Base-by-base conservation (phyloP, 1,139 yeast species). In the Saccharomyces uvarum region DNA sequence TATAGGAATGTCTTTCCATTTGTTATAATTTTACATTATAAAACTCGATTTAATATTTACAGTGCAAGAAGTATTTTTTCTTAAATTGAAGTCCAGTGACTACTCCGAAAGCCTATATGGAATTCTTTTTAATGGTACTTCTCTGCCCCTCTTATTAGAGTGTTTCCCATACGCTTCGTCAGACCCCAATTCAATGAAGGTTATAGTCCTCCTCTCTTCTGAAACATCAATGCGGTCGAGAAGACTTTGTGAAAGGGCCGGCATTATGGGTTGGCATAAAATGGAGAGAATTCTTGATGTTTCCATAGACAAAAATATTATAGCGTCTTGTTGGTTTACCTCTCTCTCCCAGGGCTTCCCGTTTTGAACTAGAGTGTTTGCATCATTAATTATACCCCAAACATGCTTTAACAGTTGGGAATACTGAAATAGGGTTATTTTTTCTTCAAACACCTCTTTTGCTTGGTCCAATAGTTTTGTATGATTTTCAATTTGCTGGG, bases 231-330 rank as follows among this genome's bases (percentile, higher is more conserved):
- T 69, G 54, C 90, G 74, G 63, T 86, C 85, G 47, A 93, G 73
- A n/a, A 89, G 72, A 29, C 72, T 70, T 0, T 63, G 59, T 0
- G 96, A 71, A 51, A 88, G 73, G 2, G 73, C 71, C 0, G 98
- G 98, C 50, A 88, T 81, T 28, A 91, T 75, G 1, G 97, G 89
- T 56, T 78, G 81, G 28, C 87, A 75, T 44, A 88, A 67, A 11
- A 93, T 81, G 0, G 93, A 77, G 14, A 81, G 67, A 0, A 88
- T 78, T 57, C 99, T 77, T 14, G 84, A 77, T 0, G 83, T 77
- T 63, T 93, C 98, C 11, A 88, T 79, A 0, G 88, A 86, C 26
- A 80, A 67, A 57, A 78, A 82, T 1, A 90, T 81, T 13, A 82
- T 77, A 51, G 76, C 72, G 64, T 80, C 82, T 58, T 78, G 83